phyloP scores from a whole-genome alignment of 2,329 filamentous ascomycete species.

The Alternaria ventricosa region DNA sequence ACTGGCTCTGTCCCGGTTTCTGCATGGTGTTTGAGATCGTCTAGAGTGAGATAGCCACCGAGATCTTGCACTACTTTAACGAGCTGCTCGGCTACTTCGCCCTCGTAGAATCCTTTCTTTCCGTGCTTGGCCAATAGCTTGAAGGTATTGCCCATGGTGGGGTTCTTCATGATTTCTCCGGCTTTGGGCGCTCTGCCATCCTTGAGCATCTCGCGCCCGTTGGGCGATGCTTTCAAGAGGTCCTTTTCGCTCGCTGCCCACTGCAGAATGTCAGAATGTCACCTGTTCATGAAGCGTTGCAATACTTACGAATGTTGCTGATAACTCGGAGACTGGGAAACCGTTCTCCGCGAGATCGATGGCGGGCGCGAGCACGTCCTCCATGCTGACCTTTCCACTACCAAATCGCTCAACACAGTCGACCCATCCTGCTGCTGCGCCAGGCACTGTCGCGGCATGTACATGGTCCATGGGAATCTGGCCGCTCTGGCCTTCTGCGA shows the following conservation, averaged over 20 bases:
- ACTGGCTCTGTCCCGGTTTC: slow-evolving; percentile 77
- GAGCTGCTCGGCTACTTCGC: slow-evolving; percentile 79
- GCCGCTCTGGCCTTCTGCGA: slow-evolving; percentile 63
- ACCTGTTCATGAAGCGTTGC: not conserved
- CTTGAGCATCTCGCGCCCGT: slow-evolving; percentile 87
- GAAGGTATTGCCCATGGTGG: slow-evolving; percentile 81
- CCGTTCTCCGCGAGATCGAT: slow-evolving; percentile 87
- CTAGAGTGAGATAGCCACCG: slow-evolving; percentile 78
- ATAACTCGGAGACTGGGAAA: slow-evolving; percentile 85
- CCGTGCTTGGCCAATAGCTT: slow-evolving; percentile 77
- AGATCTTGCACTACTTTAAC: slow-evolving; percentile 77
- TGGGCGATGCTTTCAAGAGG: slow-evolving; percentile 79
- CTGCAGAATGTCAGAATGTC: slow-evolving; percentile 52
- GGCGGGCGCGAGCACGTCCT: slow-evolving; percentile 80
- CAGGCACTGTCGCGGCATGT: slow-evolving; percentile 85
- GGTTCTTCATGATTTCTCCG: slow-evolving; percentile 90
- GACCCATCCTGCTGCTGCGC: slow-evolving; percentile 91
- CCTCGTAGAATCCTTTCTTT: slow-evolving; percentile 90
- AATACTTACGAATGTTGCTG: slow-evolving; percentile 68
- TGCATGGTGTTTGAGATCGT: slow-evolving; percentile 81
- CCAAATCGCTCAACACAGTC: slow-evolving; percentile 89
- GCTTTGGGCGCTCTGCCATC: slow-evolving; percentile 74
- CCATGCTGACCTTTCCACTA: slow-evolving; percentile 79
- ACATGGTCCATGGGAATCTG: slow-evolving; percentile 77
- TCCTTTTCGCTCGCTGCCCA: slow-evolving; percentile 71